Evolutionary conservation across 2,329 filamentous ascomycete species (phyloP).

Genomic region (Botrytis medusae): DNA sequence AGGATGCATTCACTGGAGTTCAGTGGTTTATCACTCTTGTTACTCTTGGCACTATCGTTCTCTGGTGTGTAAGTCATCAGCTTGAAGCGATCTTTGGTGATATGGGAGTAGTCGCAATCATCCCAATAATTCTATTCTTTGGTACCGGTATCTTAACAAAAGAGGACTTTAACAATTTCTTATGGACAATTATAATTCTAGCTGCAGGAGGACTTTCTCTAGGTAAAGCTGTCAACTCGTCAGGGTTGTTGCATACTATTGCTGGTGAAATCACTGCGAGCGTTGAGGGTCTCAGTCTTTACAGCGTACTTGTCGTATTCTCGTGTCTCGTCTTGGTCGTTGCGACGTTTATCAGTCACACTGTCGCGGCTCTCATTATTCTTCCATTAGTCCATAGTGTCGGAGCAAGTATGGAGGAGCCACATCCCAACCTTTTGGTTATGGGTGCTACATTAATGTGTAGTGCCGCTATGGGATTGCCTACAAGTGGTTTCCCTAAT

Average conservation of each 20-base stretch:
- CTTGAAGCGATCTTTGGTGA: slow-evolving; percentile 87
- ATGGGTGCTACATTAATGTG: slow-evolving; percentile 97
- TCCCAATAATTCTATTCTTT: slow-evolving; percentile 94
- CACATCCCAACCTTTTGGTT: slow-evolving; percentile 90
- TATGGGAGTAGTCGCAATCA: slow-evolving; percentile 97
- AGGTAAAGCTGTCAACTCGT: slow-evolving; percentile 91
- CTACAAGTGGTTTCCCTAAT: slow-evolving; percentile 95
- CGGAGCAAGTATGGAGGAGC: slow-evolving; percentile 79
- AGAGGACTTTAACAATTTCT: slow-evolving; percentile 99
- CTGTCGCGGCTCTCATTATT: slow-evolving; percentile 92
- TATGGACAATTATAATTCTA: slow-evolving; percentile 99
- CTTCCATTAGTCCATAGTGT: slow-evolving; percentile 87
- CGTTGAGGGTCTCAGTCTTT: slow-evolving; percentile 78
- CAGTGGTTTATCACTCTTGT: slow-evolving; percentile 91
- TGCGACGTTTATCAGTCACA: slow-evolving; percentile 97
- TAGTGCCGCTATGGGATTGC: slow-evolving; percentile 93
- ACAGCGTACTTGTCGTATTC: slow-evolving; percentile 84
- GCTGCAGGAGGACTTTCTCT: slow-evolving; percentile 90
- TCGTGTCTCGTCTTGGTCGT: slow-evolving; percentile 82
- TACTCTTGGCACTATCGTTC: slow-evolving; percentile 77
- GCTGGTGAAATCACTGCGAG: slow-evolving; percentile 71
- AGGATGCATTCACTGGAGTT: slow-evolving; percentile 80
- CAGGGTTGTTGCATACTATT: slow-evolving; percentile 86
- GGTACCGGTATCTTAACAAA: slow-evolving; percentile 95
- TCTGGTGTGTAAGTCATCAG: slow-evolving; percentile 93